Conservation (phyloP, 352 stramenopile genomes). For the Phytophthora citricola region DNA sequence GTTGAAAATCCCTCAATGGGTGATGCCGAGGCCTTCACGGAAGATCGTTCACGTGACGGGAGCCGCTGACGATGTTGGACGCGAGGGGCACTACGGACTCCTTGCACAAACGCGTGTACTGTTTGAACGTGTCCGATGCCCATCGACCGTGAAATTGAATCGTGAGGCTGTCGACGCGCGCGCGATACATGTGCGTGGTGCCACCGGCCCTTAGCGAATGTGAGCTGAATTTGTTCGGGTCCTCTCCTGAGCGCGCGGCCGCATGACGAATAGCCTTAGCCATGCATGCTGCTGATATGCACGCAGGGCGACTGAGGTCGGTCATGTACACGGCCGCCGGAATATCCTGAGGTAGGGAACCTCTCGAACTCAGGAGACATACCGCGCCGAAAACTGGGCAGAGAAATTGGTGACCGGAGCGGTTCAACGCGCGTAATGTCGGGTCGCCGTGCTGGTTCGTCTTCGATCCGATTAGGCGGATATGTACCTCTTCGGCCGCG, state of each 20-base stretch:
- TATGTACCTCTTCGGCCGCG: neutral
- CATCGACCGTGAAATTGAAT: constrained; percentile 20
- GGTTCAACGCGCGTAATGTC: constrained; percentile 5
- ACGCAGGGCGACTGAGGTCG: neutral
- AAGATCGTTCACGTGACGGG: neutral
- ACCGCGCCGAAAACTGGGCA: constrained; percentile 8
- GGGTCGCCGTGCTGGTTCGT: constrained; percentile 6
- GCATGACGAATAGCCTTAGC: neutral
- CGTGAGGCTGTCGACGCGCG: neutral
- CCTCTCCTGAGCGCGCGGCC: neutral
- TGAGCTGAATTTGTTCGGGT: neutral
- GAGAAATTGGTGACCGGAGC: neutral
- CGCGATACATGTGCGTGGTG: neutral
- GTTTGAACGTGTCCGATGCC: constrained; percentile 18
- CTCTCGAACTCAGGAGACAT: neutral
- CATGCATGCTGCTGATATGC: neutral
- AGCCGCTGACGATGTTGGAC: constrained; percentile 2
- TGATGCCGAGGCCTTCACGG: neutral
- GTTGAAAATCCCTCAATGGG: too few relatives aligned
- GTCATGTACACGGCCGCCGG: constrained; percentile 3
- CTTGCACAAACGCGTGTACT: constrained; percentile 10
- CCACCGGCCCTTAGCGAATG: constrained; percentile 13
- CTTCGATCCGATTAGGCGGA: constrained; percentile 4
- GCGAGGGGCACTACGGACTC: constrained; percentile 2
- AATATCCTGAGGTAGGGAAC: neutral